Evolutionary conservation across 371 early-diverging fungal genomes (phyloP).

Genomic region (Syncephalis plumigaleata): DNA sequence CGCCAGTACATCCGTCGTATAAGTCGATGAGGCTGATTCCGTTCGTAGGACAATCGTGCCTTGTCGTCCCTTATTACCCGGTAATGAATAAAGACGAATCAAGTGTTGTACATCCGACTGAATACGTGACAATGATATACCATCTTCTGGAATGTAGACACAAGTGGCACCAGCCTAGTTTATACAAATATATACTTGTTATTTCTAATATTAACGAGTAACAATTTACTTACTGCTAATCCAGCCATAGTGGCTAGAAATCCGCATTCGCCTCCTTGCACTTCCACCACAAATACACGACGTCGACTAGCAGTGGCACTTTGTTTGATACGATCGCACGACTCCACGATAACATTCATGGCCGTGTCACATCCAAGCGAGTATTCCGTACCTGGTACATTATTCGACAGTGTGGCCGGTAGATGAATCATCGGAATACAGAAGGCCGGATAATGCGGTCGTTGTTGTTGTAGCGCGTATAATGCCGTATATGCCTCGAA

Average conservation of each 20-base stretch:
- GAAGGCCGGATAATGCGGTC: conserved; percentile 66
- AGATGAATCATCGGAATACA: conserved; percentile 87
- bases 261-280: conserved; percentile 94
- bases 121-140: conserved; percentile 56
- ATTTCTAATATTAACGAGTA: neutral
- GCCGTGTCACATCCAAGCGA: conserved; percentile 97
- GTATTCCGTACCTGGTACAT: conserved; percentile 96
- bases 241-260: conserved; percentile 89
- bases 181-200: no score
- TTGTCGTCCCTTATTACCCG: conserved; percentile 1
- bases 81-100: conserved; percentile 14
- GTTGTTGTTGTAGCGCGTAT: conserved; percentile 45
- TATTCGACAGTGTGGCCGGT: conserved; percentile 96
- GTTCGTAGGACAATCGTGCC: conserved; percentile 23
- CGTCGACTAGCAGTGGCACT: conserved; percentile 80
- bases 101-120: conserved; percentile 76
- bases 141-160: conserved; percentile 92
- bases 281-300: conserved; percentile 95
- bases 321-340: conserved; percentile 89
- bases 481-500: conserved; percentile 83
- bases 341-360: conserved; percentile 85
- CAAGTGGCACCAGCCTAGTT: conserved; percentile 71
- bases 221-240: conserved; percentile 27
- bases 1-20: conserved; percentile 81
- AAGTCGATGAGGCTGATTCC: conserved; percentile 68